Evolutionary conservation across 495 filamentous ascomycete genomes (phyloP), one percentile per base, ranked within the genome.

Genomic region (Penicillium chermesinum): DNA sequence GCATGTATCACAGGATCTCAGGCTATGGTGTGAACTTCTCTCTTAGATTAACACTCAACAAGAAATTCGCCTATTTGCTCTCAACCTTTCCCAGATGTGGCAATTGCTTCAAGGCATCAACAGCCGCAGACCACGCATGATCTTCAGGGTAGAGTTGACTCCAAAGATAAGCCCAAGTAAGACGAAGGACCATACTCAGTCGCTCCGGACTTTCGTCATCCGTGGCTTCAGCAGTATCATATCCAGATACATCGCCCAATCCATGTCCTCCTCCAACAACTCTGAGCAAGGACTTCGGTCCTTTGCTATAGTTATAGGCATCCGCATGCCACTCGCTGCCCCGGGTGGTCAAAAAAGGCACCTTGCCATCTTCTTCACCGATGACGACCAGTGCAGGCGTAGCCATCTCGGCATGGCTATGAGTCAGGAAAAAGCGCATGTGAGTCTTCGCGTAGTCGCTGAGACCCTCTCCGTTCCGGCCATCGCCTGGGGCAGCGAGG

Each of bases 301-400:
- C 70, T 3, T 65, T 52, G 10, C 66, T 54, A 12, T 54, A 53
- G 10, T 43, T 21, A 50, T 72, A 75, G 19, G 59, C 48, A 44
- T 73, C 71, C 9, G 63, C 64, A 19, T 72, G 67, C 62, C 67
- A 75, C 14, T 64, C 63, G 2, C 66, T 55, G 2, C 70, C 70
- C 4, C 67, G 63, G 1, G 27, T 49, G 0, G 62, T 71, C 14
- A 75, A 49, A 39, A 64, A 53, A 7, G 70, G 57, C 19, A 52
- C 59, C 25, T 30, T 30, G 25, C 59, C 53, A 21, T 75, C 71
- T 5, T 60, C 54, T 38, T 71, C 66, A 7, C 71, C 71, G 12
- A 50, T 58, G 2, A 75, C 66, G 1, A 71, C 46, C 0, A 75
- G 59, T 6, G 72, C 47, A 13, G 65, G 66, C 13, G 63, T 59